These are phyloP conservation scores for Marchantia polymorpha DNA, from an alignment of 225 moss, liverwort and hornwort species.

Conservation along the genomic window DNA sequence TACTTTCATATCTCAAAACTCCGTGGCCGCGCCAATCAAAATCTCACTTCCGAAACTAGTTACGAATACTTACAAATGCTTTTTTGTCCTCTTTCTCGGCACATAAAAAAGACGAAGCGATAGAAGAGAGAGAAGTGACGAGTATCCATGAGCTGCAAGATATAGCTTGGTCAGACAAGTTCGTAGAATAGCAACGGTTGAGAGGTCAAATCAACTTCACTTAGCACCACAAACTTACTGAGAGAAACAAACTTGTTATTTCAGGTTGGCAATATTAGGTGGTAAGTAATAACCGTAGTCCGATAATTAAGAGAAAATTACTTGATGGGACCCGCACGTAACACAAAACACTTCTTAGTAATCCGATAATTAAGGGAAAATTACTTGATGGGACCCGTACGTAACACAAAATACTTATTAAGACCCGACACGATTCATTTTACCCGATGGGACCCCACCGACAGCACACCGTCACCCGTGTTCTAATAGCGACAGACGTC, in stretches of 20 bases:
- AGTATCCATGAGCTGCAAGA: slow-evolving; percentile 75
- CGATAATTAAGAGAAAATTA: no score
- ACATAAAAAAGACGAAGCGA: slow-evolving; percentile 98
- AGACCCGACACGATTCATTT: no score
- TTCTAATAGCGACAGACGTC: no score
- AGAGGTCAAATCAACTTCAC: not conserved
- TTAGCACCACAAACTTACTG: not conserved
- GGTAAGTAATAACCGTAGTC: no score
- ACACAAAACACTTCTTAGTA: no score
- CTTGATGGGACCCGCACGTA: no score
- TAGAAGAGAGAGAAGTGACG: slow-evolving; percentile 78
- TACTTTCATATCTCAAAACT: not conserved
- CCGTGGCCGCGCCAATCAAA: not conserved
- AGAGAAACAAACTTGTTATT: not conserved
- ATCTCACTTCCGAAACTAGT: not conserved
- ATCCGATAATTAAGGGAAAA: no score
- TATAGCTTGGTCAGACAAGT: slow-evolving; percentile 1
- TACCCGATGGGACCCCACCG: no score
- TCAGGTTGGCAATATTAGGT: not conserved
- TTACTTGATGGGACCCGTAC: no score
- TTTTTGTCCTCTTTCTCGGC: slow-evolving; percentile 91
- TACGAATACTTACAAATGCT: slow-evolving; percentile 68
- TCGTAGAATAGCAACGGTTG: not conserved
- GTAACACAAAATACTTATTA: no score
- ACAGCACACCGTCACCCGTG: no score